These are phyloP conservation scores for Eucalyptus pauciflora DNA, from an alignment of 345 rosid species.

Conservation along the genomic window DNA sequence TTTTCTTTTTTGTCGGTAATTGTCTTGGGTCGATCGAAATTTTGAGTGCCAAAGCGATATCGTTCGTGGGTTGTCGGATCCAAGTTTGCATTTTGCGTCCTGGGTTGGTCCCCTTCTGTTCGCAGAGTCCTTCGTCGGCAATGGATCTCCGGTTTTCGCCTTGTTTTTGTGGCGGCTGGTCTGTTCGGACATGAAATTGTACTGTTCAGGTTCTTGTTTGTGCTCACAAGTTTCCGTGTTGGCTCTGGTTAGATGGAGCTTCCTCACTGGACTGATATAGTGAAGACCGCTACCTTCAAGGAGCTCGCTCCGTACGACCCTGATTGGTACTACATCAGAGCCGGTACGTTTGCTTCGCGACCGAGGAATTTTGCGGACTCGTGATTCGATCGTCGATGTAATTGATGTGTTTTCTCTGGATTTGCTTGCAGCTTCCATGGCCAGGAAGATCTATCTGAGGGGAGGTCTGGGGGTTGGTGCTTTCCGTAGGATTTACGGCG, in stretches of 20 bases:
- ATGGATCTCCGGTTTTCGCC: not conserved
- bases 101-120: not conserved
- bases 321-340: slow-evolving; percentile 61
- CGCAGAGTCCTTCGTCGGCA: not conserved
- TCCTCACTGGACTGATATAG: slow-evolving; percentile 64
- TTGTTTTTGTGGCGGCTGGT: not conserved
- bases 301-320: slow-evolving; percentile 76
- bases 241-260: slow-evolving; percentile 31
- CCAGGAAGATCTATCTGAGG: slow-evolving; percentile 36
- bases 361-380: not conserved
- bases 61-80: not conserved
- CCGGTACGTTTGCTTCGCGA: slow-evolving; percentile 5
- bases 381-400: not conserved
- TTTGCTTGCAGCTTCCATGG: slow-evolving; percentile 26
- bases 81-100: not conserved
- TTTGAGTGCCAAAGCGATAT: not conserved
- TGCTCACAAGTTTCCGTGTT: not conserved
- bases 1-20: not conserved
- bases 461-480: slow-evolving; percentile 40
- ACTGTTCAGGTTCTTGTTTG: not conserved
- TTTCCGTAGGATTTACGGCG: slow-evolving; percentile 29
- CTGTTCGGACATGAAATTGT: not conserved
- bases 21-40: not conserved
- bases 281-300: slow-evolving; percentile 59
- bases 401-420: not conserved